Evolutionary conservation across 257 asterid genomes (phyloP).

Genomic region (Schizonepeta tenuifolia): DNA sequence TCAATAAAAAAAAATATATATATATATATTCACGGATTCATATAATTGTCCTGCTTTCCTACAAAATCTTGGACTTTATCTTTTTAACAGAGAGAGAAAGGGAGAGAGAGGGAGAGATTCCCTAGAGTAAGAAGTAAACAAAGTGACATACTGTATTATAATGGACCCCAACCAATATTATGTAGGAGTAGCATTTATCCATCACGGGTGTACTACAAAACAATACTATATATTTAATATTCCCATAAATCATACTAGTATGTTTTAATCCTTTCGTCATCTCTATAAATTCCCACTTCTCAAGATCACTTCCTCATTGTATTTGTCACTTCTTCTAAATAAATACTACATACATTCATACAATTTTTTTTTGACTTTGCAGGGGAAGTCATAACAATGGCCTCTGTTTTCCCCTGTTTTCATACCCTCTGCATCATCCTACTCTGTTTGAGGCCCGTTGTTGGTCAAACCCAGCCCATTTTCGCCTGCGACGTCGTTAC

Average conservation of each 20-base stretch:
- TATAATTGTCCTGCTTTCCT: slow-evolving; percentile 5
- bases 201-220: slow-evolving; percentile 72
- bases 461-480: slow-evolving; percentile 45
- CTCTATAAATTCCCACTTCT: slow-evolving; percentile 45
- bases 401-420: slow-evolving; percentile 52
- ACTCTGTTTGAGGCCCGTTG: slow-evolving; percentile 13
- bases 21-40: slow-evolving; percentile 40
- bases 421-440: slow-evolving; percentile 13
- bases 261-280: not conserved
- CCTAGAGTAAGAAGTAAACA: slow-evolving; percentile 31
- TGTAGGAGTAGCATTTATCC: slow-evolving; percentile 35
- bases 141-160: slow-evolving; percentile 19
- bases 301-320: slow-evolving; percentile 10
- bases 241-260: not conserved
- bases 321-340: too few relatives aligned
- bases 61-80: slow-evolving; percentile 20
- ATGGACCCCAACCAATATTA: slow-evolving; percentile 43
- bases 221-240: slow-evolving; percentile 34
- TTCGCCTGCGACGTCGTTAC: slow-evolving; percentile 63
- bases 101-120: slow-evolving; percentile 30
- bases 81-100: not conserved
- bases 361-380: slow-evolving; percentile 11
- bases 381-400: slow-evolving; percentile 51
- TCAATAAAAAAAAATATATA: not conserved
- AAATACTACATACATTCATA: too few relatives aligned